Evolutionary conservation across 2,329 filamentous ascomycete species (phyloP).

Genomic region (Penicillium sp.): DNA sequence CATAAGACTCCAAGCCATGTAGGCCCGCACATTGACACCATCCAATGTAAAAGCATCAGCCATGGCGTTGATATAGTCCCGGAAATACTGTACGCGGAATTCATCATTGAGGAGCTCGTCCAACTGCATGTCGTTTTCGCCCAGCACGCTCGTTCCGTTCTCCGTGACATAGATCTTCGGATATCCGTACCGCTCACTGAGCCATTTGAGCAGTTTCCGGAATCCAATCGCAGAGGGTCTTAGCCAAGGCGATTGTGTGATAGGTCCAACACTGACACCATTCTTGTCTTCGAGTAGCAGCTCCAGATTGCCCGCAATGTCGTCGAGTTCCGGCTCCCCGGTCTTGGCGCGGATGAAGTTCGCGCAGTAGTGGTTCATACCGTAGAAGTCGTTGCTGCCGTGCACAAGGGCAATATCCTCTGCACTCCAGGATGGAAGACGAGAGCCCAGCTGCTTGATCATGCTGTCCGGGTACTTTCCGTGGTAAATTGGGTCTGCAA

Average conservation of each 20-base stretch:
- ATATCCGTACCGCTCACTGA: slow-evolving; percentile 72
- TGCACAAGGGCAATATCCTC: slow-evolving; percentile 74
- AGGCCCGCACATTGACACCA: slow-evolving; percentile 76
- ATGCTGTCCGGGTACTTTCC: slow-evolving; percentile 83
- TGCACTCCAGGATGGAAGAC: slow-evolving; percentile 72
- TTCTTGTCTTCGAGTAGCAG: slow-evolving; percentile 69
- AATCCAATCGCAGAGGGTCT: slow-evolving; percentile 75
- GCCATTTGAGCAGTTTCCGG: slow-evolving; percentile 74
- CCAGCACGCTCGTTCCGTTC: slow-evolving; percentile 82
- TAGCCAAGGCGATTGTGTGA: slow-evolving; percentile 82
- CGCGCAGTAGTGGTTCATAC: slow-evolving; percentile 91
- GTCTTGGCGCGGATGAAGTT: slow-evolving; percentile 79
- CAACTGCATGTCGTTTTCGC: slow-evolving; percentile 73
- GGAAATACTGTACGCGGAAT: slow-evolving; percentile 78
- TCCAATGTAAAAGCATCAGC: slow-evolving; percentile 70
- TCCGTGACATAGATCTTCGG: slow-evolving; percentile 87
- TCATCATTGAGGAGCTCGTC: slow-evolving; percentile 77
- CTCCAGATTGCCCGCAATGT: slow-evolving; percentile 76
- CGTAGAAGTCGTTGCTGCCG: slow-evolving; percentile 91
- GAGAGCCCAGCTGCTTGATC: slow-evolving; percentile 75
- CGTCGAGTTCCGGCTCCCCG: slow-evolving; percentile 61
- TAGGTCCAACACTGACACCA: slow-evolving; percentile 73
- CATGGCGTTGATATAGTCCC: slow-evolving; percentile 75
- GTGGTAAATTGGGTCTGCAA: slow-evolving; percentile 83
- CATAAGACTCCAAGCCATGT: slow-evolving; percentile 85